These are phyloP conservation scores for Boletellus deceptivus DNA, from an alignment of 1,284 basidiomycete genomes.

Conservation along the genomic window DNA sequence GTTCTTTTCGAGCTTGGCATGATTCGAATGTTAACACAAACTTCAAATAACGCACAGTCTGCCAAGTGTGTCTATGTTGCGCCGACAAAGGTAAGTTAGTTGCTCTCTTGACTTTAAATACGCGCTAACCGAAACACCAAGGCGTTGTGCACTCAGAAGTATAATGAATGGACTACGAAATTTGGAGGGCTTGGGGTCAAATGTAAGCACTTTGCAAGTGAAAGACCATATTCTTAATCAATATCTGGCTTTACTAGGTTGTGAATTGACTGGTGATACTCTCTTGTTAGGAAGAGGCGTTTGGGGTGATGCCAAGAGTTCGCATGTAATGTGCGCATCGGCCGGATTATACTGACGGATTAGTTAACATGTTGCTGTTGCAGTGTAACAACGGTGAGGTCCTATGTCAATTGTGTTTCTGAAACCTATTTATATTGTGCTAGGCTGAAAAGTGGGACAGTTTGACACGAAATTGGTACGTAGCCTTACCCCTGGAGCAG, in stretches of 20 bases:
- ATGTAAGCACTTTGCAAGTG: conserved; percentile 46
- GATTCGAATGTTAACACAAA: conserved; percentile 67
- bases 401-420: neutral
- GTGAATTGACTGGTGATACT: conserved; percentile 92
- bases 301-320: conserved; percentile 71
- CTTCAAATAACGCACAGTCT: conserved; percentile 35
- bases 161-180: conserved; percentile 81
- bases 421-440: conserved; percentile 7
- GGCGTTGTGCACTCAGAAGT: conserved; percentile 87
- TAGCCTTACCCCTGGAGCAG: conserved; percentile 1
- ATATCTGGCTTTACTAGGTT: conserved; percentile 47
- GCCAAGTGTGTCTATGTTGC: conserved; percentile 89
- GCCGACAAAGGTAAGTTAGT: conserved; percentile 74
- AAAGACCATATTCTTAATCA: neutral
- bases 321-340: conserved; percentile 68
- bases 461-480: conserved; percentile 81
- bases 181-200: conserved; percentile 73
- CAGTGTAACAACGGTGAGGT: conserved; percentile 73
- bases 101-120: neutral
- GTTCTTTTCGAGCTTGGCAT: conserved; percentile 92
- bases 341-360: conserved; percentile 5
- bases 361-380: conserved; percentile 3
- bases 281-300: conserved; percentile 56
- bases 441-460: conserved; percentile 96
- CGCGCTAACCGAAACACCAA: conserved; percentile 29